Base-by-base conservation (phyloP, 208 protist genomes). In the Trypanosoma lewisi region DNA sequence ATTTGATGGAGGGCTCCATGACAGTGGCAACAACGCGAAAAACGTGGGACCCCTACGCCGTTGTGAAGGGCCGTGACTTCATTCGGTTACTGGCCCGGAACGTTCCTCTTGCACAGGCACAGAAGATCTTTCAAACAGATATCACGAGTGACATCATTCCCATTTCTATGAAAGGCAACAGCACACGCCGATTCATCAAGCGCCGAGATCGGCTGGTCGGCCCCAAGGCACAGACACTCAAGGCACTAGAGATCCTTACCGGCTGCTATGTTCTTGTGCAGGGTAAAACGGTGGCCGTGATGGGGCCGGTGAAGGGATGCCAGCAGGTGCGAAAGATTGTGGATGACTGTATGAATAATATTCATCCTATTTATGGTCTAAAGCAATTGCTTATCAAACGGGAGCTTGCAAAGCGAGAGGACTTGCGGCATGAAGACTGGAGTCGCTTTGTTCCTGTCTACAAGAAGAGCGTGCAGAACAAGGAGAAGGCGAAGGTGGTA, bases 331-430 rank as follows among this genome's bases (percentile, higher is more conserved):
- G 97, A 27, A 91, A 97, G 58, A 97, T 99, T 36, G 97, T 99
- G 7, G 87, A 98, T 45, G 99, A 99, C 68, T 99, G 98, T 82
- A 99, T 99, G 98, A 94, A 98, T 66, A 99, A 99, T 70, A 98
- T 99, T 42, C 99, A 99, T 68, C 99, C 99, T 12, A 98, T 99
- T 48, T 99, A 99, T 76, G 98, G 99, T 65, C 98, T 99, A 44
- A 99, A 99, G 81, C 93, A 96, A 65, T 77, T 99, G 21, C 98
- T 99, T 85, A 99, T 99, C 77, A 99, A 98, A 75, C 85, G 96
- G 4, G 99, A 99, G 75, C 88, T 99, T 12, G 66, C 70, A 17
- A 99, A 99, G 67, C 94, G 98, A 39, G 89, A 97, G 58, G 82
- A 94, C 50, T 87, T 99, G 71, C 95, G 91, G 63, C 84, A 92